phyloP scores from a whole-genome alignment of 257 asterid species.

The Nyctanthes arbortristis region DNA sequence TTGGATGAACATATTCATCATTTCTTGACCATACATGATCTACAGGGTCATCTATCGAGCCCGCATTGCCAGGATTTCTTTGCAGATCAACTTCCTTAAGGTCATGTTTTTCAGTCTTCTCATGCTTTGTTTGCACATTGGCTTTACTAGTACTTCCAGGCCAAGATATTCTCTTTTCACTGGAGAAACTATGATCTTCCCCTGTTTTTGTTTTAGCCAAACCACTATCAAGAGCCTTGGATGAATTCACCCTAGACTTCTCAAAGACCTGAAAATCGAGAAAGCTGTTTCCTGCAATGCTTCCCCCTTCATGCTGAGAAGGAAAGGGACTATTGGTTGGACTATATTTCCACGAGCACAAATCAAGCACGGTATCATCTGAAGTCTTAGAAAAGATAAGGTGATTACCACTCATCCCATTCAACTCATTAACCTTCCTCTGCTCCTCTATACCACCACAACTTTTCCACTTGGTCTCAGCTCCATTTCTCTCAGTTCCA shows the following conservation, averaged over 20 bases:
- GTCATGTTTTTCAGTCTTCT: constrained; percentile 45
- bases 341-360: constrained; percentile 54
- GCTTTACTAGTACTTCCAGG: constrained; percentile 51
- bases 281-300: constrained; percentile 36
- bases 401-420: constrained; percentile 57
- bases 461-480: constrained; percentile 56
- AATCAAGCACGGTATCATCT: constrained; percentile 68
- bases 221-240: constrained; percentile 45
- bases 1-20: constrained; percentile 43
- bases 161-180: constrained; percentile 61
- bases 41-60: constrained; percentile 43
- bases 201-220: constrained; percentile 39
- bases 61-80: constrained; percentile 33
- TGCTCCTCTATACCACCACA: constrained; percentile 45
- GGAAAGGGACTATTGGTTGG: constrained; percentile 50
- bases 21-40: constrained; percentile 56
- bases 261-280: constrained; percentile 58
- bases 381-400: constrained; percentile 55
- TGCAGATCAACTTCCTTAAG: constrained; percentile 54
- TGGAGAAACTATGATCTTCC: constrained; percentile 42
- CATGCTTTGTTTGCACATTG: constrained; percentile 35
- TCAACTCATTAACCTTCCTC: constrained; percentile 46
- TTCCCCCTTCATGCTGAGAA: constrained; percentile 47
- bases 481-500: constrained; percentile 56
- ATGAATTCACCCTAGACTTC: constrained; percentile 39